phyloP scores from a whole-genome alignment of 2,329 filamentous ascomycete species.

The Tolypocladium tundrense region DNA sequence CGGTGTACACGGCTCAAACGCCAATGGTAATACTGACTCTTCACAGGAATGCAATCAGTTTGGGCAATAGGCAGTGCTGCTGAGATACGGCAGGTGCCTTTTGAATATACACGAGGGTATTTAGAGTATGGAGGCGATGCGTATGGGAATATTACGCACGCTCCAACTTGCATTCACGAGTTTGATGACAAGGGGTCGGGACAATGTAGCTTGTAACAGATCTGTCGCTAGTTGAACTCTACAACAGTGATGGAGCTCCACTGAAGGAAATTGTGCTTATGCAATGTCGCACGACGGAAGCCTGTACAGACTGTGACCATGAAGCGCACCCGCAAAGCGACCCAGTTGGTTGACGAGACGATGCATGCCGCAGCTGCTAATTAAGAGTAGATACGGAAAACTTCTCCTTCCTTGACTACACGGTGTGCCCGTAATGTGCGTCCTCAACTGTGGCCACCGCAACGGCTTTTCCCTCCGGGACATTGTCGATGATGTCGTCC shows the following conservation, averaged over 20 bases:
- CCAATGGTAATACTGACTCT: not conserved
- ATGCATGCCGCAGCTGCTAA: not conserved
- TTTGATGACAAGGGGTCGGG: not conserved
- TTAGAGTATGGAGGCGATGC: slow-evolving; percentile 33
- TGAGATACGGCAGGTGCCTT: slow-evolving; percentile 8
- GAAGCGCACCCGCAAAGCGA: too few relatives aligned
- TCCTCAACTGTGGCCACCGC: not conserved
- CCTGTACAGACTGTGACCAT: too few relatives aligned
- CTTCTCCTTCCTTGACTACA: not conserved
- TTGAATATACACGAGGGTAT: slow-evolving; percentile 28
- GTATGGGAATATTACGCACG: slow-evolving; percentile 25
- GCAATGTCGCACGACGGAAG: too few relatives aligned
- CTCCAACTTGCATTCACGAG: not conserved
- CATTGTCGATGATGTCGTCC: slow-evolving; percentile 9
- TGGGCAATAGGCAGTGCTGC: slow-evolving; percentile 14
- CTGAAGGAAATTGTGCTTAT: too few relatives aligned
- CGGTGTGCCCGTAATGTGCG: not conserved
- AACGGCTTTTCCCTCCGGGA: not conserved
- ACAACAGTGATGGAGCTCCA: too few relatives aligned
- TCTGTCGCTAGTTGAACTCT: too few relatives aligned
- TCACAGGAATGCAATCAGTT: slow-evolving; percentile 13
- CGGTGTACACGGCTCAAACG: not conserved
- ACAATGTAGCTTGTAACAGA: too few relatives aligned
- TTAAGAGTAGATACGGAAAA: not conserved
- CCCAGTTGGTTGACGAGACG: too few relatives aligned